Base-by-base conservation (phyloP, 1,284 basidiomycete species). In the Cryptococcus sp. region DNA sequence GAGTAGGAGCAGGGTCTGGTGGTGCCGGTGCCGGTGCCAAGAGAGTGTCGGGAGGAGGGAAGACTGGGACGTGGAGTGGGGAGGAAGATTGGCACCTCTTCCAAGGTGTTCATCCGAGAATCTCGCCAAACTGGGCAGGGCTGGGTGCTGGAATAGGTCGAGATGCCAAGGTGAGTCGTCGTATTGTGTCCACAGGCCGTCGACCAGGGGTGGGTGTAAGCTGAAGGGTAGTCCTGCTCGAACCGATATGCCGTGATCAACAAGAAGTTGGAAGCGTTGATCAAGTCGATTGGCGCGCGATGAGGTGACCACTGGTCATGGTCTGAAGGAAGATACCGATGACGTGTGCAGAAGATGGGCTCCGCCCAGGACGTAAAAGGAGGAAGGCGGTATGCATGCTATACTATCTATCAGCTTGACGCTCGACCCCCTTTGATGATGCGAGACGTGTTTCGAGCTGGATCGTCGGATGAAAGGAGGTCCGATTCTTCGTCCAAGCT, bases 131-230 rank as follows among this genome's bases (percentile, higher is more conserved):
- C n/a, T 39, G 38, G 38, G 21, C 38, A 5, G 19, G 10, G n/a
- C 12, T 24, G 5, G 34, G 14, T 7, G 34, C 14, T 14, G 14
- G 34, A 11, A 38, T 60, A 0, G 53, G 47, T 9, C 43, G 60
- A 19, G 62, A 64, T 49, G 51, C 55, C 3, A 62, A 64, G 51
- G 62, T 64, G 50, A 53, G 62, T 54, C 34, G 34, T 9, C 9
- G 31, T 32, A 32, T 16, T 9, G 9, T 9, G 31, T 32, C 9
- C 31, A 16, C 16, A n/a, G n/a, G n/a, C n/a, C n/a, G 31, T 32
- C 9, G 31, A 9, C 16, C 9, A 32, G 31, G 9, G 31, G 31
- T 32, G 31, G 9, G 31, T 32, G 31, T 32, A n/a, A 19, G 6
- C 9, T 36, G 7, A n/a, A 36, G 7, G 34, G 10, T 19, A 57